Conservation (phyloP, 345 rosid species). For the Gossypioides kirkii region DNA sequence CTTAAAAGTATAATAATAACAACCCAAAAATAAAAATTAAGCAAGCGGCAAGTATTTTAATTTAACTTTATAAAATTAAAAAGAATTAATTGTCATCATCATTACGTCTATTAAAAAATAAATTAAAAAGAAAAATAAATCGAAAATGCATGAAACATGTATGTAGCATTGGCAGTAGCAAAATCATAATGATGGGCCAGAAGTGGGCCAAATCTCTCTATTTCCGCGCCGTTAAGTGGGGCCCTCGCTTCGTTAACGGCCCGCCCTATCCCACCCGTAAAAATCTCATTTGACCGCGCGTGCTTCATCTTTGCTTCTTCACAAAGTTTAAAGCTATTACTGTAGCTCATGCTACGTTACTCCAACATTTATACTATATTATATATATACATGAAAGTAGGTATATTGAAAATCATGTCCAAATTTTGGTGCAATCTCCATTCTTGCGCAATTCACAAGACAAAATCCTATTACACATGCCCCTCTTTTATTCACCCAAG, state of each 20-base stretch:
- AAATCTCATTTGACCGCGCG: constrained; percentile 24
- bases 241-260: constrained; percentile 28
- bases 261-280: constrained; percentile 23
- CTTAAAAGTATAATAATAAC: too few species aligned
- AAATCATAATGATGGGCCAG: constrained; percentile 5
- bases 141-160: neutral
- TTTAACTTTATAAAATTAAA: too few species aligned
- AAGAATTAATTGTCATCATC: neutral
- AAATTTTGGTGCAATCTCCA: neutral
- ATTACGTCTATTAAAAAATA: neutral
- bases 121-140: neutral
- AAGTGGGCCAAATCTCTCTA: constrained; percentile 21
- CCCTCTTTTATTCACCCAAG: constrained; percentile 3
- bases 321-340: constrained; percentile 5
- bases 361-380: neutral
- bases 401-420: too few species aligned
- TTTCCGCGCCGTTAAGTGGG: constrained; percentile 36
- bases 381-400: neutral
- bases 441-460: neutral
- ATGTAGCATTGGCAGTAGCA: neutral
- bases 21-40: too few species aligned
- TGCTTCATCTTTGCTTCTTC: constrained; percentile 16
- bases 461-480: neutral
- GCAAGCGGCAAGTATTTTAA: too few species aligned
- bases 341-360: neutral